A percentile compares a stretch with the other conserved stretches of the same genome.
phyloP scores from a whole-genome alignment of 352 stramenopile genomes.

The Phytopythium ostracodes region DNA sequence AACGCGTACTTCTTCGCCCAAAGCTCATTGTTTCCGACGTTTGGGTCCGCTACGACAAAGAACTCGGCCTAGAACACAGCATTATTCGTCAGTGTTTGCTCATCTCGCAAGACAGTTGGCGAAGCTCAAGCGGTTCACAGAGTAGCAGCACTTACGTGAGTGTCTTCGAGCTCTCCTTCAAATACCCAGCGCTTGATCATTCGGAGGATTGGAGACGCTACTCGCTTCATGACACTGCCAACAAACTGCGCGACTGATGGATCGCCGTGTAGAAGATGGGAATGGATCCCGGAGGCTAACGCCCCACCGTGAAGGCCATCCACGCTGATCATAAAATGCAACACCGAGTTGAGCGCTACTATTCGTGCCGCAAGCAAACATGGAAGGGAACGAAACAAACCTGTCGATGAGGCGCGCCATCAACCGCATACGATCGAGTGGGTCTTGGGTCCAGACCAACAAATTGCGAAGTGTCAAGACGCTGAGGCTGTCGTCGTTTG shows the following conservation, averaged over 20 bases:
- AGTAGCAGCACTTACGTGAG: constrained; percentile 46
- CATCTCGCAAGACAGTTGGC: not conserved
- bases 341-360: not conserved
- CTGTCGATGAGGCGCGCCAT: constrained; percentile 89
- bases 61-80: constrained; percentile 63
- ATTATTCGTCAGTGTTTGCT: not conserved
- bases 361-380: not conserved
- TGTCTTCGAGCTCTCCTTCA: constrained; percentile 84
- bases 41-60: constrained; percentile 77
- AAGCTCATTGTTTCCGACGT: constrained; percentile 73
- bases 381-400: constrained; percentile 16
- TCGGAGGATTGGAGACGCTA: constrained; percentile 74
- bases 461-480: constrained; percentile 87
- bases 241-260: constrained; percentile 67
- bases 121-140: not conserved
- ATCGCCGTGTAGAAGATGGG: constrained; percentile 90
- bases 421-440: constrained; percentile 82
- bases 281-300: constrained; percentile 87
- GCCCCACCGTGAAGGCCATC: constrained; percentile 84
- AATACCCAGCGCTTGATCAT: constrained; percentile 89
- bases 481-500: constrained; percentile 29
- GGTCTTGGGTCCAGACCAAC: constrained; percentile 88
- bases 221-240: constrained; percentile 74
- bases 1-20: constrained; percentile 87
- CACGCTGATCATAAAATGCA: constrained; percentile 31